Conservation (phyloP, 2,329 filamentous ascomycete species). For the Aspergillus clavatus region DNA sequence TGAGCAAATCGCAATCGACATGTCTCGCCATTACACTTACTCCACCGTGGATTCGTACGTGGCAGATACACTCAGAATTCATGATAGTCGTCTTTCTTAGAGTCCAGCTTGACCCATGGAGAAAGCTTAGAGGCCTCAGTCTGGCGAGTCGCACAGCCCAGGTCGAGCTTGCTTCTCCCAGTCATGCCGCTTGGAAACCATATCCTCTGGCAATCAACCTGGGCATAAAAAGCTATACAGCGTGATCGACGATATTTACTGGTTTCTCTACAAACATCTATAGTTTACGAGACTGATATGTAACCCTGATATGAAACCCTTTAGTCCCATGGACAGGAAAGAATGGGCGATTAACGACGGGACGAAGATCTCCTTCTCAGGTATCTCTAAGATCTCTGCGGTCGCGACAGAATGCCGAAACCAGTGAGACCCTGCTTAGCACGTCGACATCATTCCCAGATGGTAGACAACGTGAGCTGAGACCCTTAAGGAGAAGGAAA, state of each 20-base stretch:
- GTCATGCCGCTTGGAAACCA: no score
- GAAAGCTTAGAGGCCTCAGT: no score
- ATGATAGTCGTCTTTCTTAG: slow-evolving; percentile 11
- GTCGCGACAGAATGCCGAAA: slow-evolving; percentile 45
- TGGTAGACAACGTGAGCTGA: slow-evolving; percentile 39
- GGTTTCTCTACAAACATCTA: background rate
- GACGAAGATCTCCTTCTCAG: slow-evolving; percentile 37
- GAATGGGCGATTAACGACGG: slow-evolving; percentile 50
- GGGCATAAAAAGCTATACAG: no score
- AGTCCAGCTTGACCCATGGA: no score
- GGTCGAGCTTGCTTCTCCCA: no score
- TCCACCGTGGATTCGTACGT: slow-evolving; percentile 8
- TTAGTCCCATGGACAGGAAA: slow-evolving; percentile 42
- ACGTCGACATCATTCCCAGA: slow-evolving; percentile 38
- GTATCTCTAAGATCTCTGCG: slow-evolving; percentile 33
- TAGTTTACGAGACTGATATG: slow-evolving; percentile 20
- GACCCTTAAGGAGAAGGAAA: slow-evolving; percentile 30
- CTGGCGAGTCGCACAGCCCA: no score
- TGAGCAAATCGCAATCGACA: slow-evolving; percentile 10
- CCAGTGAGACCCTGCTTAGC: slow-evolving; percentile 35
- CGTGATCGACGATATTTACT: no score
- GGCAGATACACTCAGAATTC: slow-evolving; percentile 2
- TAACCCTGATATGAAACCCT: slow-evolving; percentile 50
- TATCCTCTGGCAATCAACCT: no score
- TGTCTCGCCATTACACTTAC: slow-evolving; percentile 3